Evolutionary conservation across 108 stramenopile genomes (phyloP), one percentile per base, ranked within the genome.

Genomic region (Fragilaria radians): DNA sequence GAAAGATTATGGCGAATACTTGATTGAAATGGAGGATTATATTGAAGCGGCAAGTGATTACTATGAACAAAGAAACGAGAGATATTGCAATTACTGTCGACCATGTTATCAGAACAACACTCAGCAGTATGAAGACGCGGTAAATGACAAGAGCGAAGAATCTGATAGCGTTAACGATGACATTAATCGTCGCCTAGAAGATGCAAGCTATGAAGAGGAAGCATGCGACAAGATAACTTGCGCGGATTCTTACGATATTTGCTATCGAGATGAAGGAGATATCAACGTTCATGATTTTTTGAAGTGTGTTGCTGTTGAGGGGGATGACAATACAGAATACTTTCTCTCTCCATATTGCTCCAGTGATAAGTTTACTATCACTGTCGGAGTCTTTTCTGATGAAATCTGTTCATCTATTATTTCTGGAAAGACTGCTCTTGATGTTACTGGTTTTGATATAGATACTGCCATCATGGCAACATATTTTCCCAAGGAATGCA

Each of bases 1-100:
- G 57, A 72, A 69, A 70, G 81, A 92, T 74, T 92, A 86, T 61
- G 87, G 91, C 58, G 85, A 92, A 72, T 88, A 88, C 77, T 67
- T 82, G 31, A 59, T 92, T 19, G 73, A 78, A 55, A 82, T 92
- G 86, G 78, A 82, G 47, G 59, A 65, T 27, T 92, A 83, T 72
- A 70, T 88, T 46, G 69, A 75, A 46, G 64, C 70, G 59, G 69
- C 82, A 33, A 49, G 80, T 7, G 64, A 76, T 7, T 83, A 65
- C 60, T 63, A 76, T 58, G 66, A 82, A 46, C 18, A 85, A 57
- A 69, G 66, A 18, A 75, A 80, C 54, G 73, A 74, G 49, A 50
- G 71, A 19, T 91, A 85, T 71, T 91, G 89, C 65, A 57, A 77
- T 0, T 97, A 33, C 65, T 94, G 72, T 54, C 60, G 59, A 74